These are phyloP conservation scores for Colletotrichum sp. DNA, from an alignment of 2,329 filamentous ascomycete species.

Conservation along the genomic window DNA sequence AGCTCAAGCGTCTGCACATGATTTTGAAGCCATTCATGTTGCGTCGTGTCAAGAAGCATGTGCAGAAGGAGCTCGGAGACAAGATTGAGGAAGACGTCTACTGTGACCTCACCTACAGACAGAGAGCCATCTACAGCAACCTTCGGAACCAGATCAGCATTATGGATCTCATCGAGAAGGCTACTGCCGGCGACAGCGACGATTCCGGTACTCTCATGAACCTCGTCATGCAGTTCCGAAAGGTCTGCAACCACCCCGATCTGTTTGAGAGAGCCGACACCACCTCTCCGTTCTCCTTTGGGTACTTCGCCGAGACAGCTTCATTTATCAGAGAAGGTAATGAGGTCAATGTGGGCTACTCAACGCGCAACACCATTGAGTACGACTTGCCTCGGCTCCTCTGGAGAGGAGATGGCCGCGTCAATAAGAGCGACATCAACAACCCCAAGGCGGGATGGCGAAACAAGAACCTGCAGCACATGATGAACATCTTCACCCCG, in stretches of 20 bases:
- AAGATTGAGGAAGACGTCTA: constrained; percentile 98
- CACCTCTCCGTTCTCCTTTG: constrained; percentile 80
- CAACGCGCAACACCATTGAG: constrained; percentile 83
- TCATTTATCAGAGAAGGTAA: constrained; percentile 91
- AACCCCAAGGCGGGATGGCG: constrained; percentile 82
- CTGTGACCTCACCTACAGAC: constrained; percentile 95
- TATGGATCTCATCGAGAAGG: constrained; percentile 98
- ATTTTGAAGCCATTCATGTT: constrained; percentile 99
- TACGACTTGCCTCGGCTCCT: constrained; percentile 82
- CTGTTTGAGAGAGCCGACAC: constrained; percentile 95
- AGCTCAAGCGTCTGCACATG: constrained; percentile 96
- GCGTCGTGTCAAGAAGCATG: constrained; percentile 98
- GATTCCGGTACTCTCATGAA: constrained; percentile 98
- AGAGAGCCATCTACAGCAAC: constrained; percentile 91
- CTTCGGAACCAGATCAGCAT: constrained; percentile 97
- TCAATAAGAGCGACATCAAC: constrained; percentile 74
- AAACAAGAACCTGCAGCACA: constrained; percentile 74
- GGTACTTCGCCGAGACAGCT: constrained; percentile 92
- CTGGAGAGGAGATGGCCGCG: constrained; percentile 79
- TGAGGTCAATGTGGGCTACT: constrained; percentile 83
- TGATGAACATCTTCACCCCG: constrained; percentile 91
- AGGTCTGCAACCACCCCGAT: constrained; percentile 98
- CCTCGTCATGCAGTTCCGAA: constrained; percentile 99
- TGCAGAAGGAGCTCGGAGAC: constrained; percentile 97
- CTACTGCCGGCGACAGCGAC: constrained; percentile 89